Percentiles rank a stretch among this genome's conserved stretches.
Evolutionary conservation across 345 rosid species (phyloP).

Genomic region (Heritiera fomes): DNA sequence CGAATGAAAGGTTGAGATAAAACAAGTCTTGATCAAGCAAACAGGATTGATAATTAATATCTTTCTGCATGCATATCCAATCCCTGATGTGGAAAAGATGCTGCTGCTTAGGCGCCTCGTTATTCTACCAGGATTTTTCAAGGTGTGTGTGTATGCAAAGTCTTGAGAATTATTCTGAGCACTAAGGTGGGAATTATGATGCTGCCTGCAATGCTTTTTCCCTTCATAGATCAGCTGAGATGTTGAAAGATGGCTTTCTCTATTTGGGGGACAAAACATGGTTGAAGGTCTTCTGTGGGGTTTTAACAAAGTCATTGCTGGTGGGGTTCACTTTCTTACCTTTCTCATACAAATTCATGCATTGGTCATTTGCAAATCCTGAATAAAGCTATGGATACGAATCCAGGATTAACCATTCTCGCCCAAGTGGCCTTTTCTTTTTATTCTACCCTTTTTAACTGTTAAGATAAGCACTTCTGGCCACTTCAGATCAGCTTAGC

Average conservation of each 20-base stretch:
- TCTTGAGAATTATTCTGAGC: conserved; percentile 25
- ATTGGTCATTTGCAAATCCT: not conserved
- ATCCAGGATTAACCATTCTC: not conserved
- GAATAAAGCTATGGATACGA: not conserved
- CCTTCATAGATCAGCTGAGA: conserved; percentile 21
- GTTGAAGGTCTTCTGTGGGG: conserved; percentile 32
- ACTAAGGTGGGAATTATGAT: conserved; percentile 21
- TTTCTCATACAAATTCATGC: conserved; percentile 9
- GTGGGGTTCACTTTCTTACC: conserved; percentile 25
- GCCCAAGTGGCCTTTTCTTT: not conserved
- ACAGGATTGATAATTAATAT: not conserved
- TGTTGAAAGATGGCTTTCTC: conserved; percentile 26
- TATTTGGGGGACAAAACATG: conserved; percentile 39
- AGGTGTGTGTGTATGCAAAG: conserved; percentile 15
- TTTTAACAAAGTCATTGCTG: conserved; percentile 22
- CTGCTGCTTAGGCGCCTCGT: not conserved
- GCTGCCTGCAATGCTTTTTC: not conserved
- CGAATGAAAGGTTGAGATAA: conserved; percentile 12
- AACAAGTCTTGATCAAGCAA: not conserved
- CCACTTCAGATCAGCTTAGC: not conserved
- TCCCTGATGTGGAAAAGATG: too few species aligned
- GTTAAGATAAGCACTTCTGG: not conserved
- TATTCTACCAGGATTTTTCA: conserved; percentile 16
- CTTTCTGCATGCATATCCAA: not conserved
- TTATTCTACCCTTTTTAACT: too few species aligned